phyloP scores from a whole-genome alignment of 441 rosid genomes.

The Erodium moschatum region DNA sequence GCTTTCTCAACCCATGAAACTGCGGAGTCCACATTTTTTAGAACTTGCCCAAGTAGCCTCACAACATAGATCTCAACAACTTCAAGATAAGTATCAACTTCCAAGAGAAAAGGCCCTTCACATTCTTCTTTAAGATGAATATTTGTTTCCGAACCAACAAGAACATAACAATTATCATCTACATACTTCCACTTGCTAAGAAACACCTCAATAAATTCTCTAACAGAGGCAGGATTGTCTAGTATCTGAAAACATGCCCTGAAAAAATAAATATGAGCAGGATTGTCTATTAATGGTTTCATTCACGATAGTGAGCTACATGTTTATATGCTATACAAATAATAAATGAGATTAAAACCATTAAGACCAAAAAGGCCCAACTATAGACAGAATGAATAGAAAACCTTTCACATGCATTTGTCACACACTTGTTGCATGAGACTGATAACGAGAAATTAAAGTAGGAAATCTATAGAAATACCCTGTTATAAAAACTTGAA shows the following conservation, averaged over 20 bases:
- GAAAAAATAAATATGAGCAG: slow-evolving; percentile 16
- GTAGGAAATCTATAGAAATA: slow-evolving; percentile 21
- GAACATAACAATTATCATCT: slow-evolving; percentile 36
- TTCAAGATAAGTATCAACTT: slow-evolving; percentile 43
- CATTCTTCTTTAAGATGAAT: slow-evolving; percentile 25
- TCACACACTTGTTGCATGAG: not conserved
- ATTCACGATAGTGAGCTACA: not conserved
- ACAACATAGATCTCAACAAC: slow-evolving; percentile 60
- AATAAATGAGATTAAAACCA: not conserved
- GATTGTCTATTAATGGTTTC: not conserved
- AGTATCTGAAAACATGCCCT: slow-evolving; percentile 78
- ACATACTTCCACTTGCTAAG: slow-evolving; percentile 54
- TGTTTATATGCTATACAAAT: slow-evolving; percentile 4
- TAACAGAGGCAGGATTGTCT: slow-evolving; percentile 38
- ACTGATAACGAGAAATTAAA: not conserved
- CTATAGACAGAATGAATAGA: not conserved
- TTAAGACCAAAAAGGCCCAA: not conserved
- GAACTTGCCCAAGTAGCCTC: slow-evolving; percentile 46
- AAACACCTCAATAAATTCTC: slow-evolving; percentile 67
- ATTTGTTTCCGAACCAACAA: slow-evolving; percentile 26
- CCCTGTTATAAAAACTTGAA: slow-evolving; percentile 72
- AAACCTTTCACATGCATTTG: not conserved
- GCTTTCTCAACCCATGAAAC: slow-evolving; percentile 74
- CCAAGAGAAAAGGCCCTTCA: slow-evolving; percentile 33
- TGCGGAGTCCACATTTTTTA: slow-evolving; percentile 46